These are phyloP conservation scores for Agastache rugosa DNA, from an alignment of 257 asterid species.

Conservation along the genomic window DNA sequence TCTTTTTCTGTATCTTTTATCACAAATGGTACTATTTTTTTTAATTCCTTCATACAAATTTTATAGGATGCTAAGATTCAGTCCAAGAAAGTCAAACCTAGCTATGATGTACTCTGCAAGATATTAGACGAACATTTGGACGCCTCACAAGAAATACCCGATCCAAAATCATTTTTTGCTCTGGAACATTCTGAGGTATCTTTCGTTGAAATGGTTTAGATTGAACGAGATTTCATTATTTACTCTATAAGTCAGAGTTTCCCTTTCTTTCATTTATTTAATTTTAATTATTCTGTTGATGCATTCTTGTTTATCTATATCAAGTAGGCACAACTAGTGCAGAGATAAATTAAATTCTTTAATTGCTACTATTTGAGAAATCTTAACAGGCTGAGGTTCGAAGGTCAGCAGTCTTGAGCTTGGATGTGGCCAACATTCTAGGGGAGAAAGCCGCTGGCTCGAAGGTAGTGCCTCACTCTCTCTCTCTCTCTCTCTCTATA, in stretches of 20 bases:
- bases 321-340: slow-evolving; percentile 17
- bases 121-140: slow-evolving; percentile 62
- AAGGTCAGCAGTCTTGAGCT: slow-evolving; percentile 61
- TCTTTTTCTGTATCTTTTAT: slow-evolving; percentile 14
- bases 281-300: neutral
- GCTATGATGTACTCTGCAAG: slow-evolving; percentile 65
- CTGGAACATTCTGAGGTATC: slow-evolving; percentile 87
- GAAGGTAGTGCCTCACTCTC: slow-evolving; percentile 51
- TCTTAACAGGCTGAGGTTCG: slow-evolving; percentile 73
- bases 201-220: slow-evolving; percentile 28
- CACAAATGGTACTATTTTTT: slow-evolving; percentile 19
- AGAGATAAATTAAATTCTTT: slow-evolving; percentile 20
- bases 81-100: slow-evolving; percentile 55
- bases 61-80: slow-evolving; percentile 53
- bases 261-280: neutral
- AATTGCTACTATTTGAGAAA: slow-evolving; percentile 18
- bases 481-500: neutral
- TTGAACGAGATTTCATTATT: slow-evolving; percentile 5
- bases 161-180: slow-evolving; percentile 69
- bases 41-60: slow-evolving; percentile 20
- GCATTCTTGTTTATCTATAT: slow-evolving; percentile 17
- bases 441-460: slow-evolving; percentile 63
- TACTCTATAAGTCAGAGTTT: neutral
- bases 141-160: slow-evolving; percentile 53
- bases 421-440: slow-evolving; percentile 60